Evolutionary conservation across 2,329 filamentous ascomycete species (phyloP).

Genomic region (Xylaria sp.): DNA sequence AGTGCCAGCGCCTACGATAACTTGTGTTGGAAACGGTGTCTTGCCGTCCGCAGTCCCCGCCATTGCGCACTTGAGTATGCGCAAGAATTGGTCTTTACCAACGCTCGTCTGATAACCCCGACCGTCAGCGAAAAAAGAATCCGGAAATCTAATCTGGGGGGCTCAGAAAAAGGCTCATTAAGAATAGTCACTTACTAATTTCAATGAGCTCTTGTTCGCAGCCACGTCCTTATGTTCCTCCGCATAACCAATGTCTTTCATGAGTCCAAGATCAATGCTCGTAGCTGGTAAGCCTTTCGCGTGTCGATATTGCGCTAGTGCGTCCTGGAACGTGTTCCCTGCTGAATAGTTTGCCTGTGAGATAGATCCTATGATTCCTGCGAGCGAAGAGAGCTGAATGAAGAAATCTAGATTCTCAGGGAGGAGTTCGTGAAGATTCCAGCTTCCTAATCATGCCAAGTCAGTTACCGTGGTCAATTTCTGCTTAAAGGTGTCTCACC

Average conservation of each 20-base stretch:
- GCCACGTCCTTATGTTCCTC: constrained; percentile 35
- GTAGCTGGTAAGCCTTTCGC: constrained; percentile 34
- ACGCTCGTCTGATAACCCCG: constrained; percentile 15
- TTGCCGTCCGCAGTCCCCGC: constrained; percentile 17
- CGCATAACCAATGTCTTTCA: constrained; percentile 42
- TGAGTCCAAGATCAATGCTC: constrained; percentile 43
- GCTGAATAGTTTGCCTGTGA: constrained; percentile 53
- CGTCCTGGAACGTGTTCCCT: constrained; percentile 51
- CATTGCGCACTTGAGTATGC: constrained; percentile 21
- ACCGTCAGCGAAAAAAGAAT: not conserved
- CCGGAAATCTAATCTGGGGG: not conserved
- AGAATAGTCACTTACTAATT: constrained; percentile 5
- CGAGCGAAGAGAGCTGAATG: constrained; percentile 49
- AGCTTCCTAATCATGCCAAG: constrained; percentile 15
- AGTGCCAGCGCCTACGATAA: constrained; percentile 13
- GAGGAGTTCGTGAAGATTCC: constrained; percentile 48
- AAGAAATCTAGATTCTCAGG: constrained; percentile 51
- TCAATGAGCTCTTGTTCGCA: constrained; percentile 18
- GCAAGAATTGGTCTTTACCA: constrained; percentile 18
- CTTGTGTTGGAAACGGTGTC: constrained; percentile 20
- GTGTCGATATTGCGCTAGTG: constrained; percentile 43
- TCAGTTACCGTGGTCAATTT: constrained; percentile 45
- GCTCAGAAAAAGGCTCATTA: not conserved
- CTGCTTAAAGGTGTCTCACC: constrained; percentile 55
- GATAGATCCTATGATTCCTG: constrained; percentile 47